Evolutionary conservation across 2,329 filamentous ascomycete genomes (phyloP).

Genomic region (Calcarisporium arbuscula): DNA sequence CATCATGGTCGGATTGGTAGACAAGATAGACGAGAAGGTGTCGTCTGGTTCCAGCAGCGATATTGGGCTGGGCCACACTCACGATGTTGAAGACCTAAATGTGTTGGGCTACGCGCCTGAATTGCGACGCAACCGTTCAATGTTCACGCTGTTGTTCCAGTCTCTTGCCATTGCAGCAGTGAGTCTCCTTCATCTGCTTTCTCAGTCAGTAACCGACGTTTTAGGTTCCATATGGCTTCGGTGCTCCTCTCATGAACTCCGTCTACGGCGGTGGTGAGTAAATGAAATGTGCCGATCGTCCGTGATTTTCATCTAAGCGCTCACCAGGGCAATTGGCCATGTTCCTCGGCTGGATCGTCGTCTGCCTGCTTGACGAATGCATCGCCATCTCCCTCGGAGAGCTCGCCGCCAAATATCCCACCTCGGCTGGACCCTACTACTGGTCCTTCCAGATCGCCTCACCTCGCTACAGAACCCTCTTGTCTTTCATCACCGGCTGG

Average conservation of each 20-base stretch:
- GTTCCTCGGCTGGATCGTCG: slow-evolving; percentile 9
- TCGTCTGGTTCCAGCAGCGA: too few species aligned
- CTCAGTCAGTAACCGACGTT: too few species aligned
- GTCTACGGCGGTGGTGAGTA: slow-evolving; percentile 5
- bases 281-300: neutral
- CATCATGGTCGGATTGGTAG: too few species aligned
- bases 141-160: slow-evolving; percentile 21
- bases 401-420: slow-evolving; percentile 9
- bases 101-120: slow-evolving; percentile 44
- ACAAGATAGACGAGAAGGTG: too few species aligned
- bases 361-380: slow-evolving; percentile 6
- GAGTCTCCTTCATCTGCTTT: too few species aligned
- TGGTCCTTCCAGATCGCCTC: slow-evolving; percentile 17
- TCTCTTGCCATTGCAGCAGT: slow-evolving; percentile 21
- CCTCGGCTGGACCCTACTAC: slow-evolving; percentile 10
- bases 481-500: slow-evolving; percentile 64
- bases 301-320: neutral
- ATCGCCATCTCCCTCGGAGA: slow-evolving; percentile 7
- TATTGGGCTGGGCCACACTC: too few species aligned
- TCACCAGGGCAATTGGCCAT: neutral
- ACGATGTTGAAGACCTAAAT: too few species aligned
- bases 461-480: slow-evolving; percentile 15
- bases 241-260: slow-evolving; percentile 4
- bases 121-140: slow-evolving; percentile 18
- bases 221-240: slow-evolving; percentile 6